Base-by-base conservation (phyloP, 345 rosid genomes). In the Eucalyptus cloeziana region DNA sequence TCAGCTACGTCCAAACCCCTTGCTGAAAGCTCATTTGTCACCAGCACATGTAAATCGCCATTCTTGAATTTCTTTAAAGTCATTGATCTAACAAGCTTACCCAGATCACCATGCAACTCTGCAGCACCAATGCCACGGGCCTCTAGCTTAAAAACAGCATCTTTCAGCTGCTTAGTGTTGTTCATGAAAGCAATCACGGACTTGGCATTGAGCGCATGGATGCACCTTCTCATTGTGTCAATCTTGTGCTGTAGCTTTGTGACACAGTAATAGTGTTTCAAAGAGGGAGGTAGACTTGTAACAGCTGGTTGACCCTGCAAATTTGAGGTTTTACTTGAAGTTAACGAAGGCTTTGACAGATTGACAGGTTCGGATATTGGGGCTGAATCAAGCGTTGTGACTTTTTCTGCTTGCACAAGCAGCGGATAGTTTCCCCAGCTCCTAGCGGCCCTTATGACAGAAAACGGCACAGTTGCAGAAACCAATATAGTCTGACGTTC, bases 151-250 rank as follows among this genome's bases (percentile, higher is more conserved):
- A 93, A 95, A 88, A 98, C 98, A 37, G 94, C 96, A 90, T 98
- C 99, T 89, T 96, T 98, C 79, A 98, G 95, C 93, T 96, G 98
- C 91, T 90, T 98, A 17, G 94, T 94, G 91, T 96, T 94, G 92
- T 97, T 98, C 98, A 97, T 98, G 93, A 98, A 97, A 80, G 94
- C 98, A 90, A 98, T 97, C 83, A 97, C 99, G 3, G 96, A 95
- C 89, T 94, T 93, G 25, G 98, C 96, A 56, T 98, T 94, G 11
- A 97, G 96, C 27, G 99, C 98, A 89, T 97, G 98, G 86, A 97
- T 94, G 71, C 99, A 94, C 91, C 96, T 96, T 92, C 99, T 95
- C 86, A 96, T 85, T 6, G 96, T 90, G 89, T 95, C 99, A 45
- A 98, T 94, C 94, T 97, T 97, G 93, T 97, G 99, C 86, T 97